Conservation (phyloP, 1,139 yeast species). For the Diutina catenulata region DNA sequence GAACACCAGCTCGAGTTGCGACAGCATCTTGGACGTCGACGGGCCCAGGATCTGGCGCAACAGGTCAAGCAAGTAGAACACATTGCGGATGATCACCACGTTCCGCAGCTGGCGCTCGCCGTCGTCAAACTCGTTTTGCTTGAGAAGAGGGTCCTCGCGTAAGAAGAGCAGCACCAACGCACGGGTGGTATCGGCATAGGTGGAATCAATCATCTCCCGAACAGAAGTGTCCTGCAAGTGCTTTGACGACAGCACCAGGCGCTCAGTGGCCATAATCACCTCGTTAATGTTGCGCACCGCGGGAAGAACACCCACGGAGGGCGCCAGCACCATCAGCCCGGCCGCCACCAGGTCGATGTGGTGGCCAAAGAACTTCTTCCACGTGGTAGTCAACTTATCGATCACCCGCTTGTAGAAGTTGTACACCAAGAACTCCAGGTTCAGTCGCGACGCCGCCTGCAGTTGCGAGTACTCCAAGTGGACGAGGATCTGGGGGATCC, state of each 20-base stretch:
- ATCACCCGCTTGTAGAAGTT: slow-evolving; percentile 39
- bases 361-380: slow-evolving; percentile 48
- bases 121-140: slow-evolving; percentile 38
- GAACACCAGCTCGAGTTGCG: slow-evolving; percentile 37
- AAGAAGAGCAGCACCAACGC: slow-evolving; percentile 25
- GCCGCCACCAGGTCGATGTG: slow-evolving; percentile 46
- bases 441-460: slow-evolving; percentile 33
- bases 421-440: slow-evolving; percentile 54
- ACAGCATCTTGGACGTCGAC: slow-evolving; percentile 24
- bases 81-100: slow-evolving; percentile 52
- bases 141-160: slow-evolving; percentile 33
- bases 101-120: slow-evolving; percentile 47
- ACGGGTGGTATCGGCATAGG: slow-evolving; percentile 28
- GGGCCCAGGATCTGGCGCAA: slow-evolving; percentile 20
- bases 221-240: slow-evolving; percentile 12
- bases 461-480: slow-evolving; percentile 28
- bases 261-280: slow-evolving; percentile 23
- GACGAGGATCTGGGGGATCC: slow-evolving; percentile 23
- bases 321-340: slow-evolving; percentile 31
- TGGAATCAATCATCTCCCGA: slow-evolving; percentile 24
- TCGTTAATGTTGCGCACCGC: slow-evolving; percentile 23
- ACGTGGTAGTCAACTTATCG: slow-evolving; percentile 39
- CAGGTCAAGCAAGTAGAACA: slow-evolving; percentile 45
- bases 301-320: slow-evolving; percentile 27
- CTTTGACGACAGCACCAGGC: slow-evolving; percentile 15